Evolutionary conservation across 805 yeast genomes (phyloP).

Genomic region (Candida odintsovae): DNA sequence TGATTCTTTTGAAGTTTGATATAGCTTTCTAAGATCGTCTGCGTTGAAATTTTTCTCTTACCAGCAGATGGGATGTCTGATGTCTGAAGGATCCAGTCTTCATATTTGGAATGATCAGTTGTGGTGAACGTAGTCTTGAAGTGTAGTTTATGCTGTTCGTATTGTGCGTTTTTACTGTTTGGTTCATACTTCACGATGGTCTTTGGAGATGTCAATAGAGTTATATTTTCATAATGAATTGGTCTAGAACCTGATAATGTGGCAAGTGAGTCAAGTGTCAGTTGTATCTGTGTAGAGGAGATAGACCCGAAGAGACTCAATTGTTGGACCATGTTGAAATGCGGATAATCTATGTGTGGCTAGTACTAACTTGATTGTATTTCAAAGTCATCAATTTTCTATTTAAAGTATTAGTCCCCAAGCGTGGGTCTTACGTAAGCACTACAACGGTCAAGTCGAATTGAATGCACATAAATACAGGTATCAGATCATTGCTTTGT

Average conservation of each 20-base stretch:
- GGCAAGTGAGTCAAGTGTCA: conserved; percentile 15
- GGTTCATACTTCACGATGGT: conserved; percentile 23
- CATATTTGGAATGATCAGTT: conserved; percentile 6
- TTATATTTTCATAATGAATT: conserved; percentile 7
- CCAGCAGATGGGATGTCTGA: conserved; percentile 78
- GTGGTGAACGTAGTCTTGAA: conserved; percentile 12
- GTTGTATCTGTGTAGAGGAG: conserved; percentile 10
- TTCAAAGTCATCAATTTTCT: neutral
- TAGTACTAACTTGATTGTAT: no score
- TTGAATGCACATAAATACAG: neutral
- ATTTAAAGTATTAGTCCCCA: neutral
- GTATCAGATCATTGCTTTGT: neutral
- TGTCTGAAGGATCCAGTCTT: conserved; percentile 55
- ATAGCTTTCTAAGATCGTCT: conserved; percentile 55
- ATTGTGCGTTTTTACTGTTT: conserved; percentile 21
- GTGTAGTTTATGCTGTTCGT: conserved; percentile 21
- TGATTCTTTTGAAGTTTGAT: conserved; percentile 27
- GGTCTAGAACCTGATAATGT: conserved; percentile 20
- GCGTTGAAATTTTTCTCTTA: conserved; percentile 53
- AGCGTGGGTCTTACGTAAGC: neutral
- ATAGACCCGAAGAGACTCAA: conserved; percentile 19
- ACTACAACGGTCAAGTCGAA: neutral
- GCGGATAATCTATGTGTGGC: no score
- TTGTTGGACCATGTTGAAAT: conserved; percentile 23
- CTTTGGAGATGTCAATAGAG: conserved; percentile 18